Evolutionary conservation across 805 yeast species (phyloP), one percentile per base, ranked within the genome.

Genomic region (Isabelozyma gotoi): DNA sequence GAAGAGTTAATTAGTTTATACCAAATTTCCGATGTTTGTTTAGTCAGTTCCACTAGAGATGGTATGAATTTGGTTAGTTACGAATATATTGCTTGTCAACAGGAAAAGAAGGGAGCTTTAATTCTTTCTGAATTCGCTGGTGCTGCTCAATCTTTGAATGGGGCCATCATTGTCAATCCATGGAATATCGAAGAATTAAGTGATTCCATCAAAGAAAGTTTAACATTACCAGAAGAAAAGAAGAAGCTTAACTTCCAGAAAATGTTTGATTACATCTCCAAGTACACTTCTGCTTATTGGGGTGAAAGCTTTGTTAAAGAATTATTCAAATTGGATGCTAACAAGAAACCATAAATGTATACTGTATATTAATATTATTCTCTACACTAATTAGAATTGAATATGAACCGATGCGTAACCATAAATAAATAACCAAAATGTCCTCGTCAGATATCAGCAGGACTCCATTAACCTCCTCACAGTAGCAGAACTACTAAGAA

Each of bases 21-120:
- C 62, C 76, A 87, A 11, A 76, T 85, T 16, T 80, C 92, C 50
- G 99, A 94, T 57, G 95, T 88, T 18, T 95, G 99, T 64, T 68
- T 91, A 8, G 97, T 94, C 21, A 82, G 94, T 36, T 86, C 96
- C 2, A 95, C 99, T 0, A 80, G 99, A 60, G 99, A 94, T 62
- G 99, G 99, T 55, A 94, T 94, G 99, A 94, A 94, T 62, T 77
- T 94, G 57, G 99, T 95, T 36, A 81, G 92, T 41, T 95, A 89
- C 63, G 99, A 94, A 68, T 94, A 94, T 65, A 89, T 94, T 56
- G 97, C 98, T 1, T 92, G 98, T 60, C 99, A 94, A 67, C 78
- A 82, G 49, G 83, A 84, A 38, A 82, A 82, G 48, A 83, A 89
- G 49, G 99, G 99, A 7, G 82, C 90, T 3, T 74, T 94, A 53